Conservation (phyloP, 75 land plant genomes). For the Isoetes taiwanensis region DNA sequence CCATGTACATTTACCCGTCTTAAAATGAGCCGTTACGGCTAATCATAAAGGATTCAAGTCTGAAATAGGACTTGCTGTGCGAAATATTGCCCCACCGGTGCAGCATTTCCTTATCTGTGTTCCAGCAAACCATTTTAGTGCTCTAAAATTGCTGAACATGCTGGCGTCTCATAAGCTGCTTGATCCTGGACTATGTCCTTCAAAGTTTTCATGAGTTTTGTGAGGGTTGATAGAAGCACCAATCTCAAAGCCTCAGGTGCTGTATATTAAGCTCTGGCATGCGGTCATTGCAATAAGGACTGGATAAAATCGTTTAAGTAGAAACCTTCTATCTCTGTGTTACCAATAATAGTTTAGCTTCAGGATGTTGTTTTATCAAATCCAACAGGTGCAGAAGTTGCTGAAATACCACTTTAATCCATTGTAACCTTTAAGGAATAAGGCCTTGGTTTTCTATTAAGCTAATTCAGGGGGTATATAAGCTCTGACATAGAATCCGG, state of each 20-base stretch:
- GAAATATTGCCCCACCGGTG: slow-evolving; percentile 89
- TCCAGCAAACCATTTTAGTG: slow-evolving; percentile 97
- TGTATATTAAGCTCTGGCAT: slow-evolving; percentile 56
- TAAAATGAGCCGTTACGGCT: slow-evolving; percentile 69
- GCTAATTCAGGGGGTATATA: slow-evolving; percentile 80
- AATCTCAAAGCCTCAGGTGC: slow-evolving; percentile 37
- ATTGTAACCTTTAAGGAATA: slow-evolving; percentile 48
- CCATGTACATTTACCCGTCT: slow-evolving; percentile 39
- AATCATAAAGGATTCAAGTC: slow-evolving; percentile 97
- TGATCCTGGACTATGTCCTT: slow-evolving; percentile 28
- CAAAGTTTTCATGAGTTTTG: slow-evolving; percentile 40
- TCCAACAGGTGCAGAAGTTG: slow-evolving; percentile 51
- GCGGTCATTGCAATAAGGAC: slow-evolving; percentile 62
- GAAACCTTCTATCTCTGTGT: slow-evolving; percentile 87
- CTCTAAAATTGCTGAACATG: slow-evolving; percentile 58
- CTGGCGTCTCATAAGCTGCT: slow-evolving; percentile 45
- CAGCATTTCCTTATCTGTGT: slow-evolving; percentile 79
- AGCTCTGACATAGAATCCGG: too few species aligned
- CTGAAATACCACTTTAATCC: slow-evolving; percentile 74
- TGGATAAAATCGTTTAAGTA: slow-evolving; percentile 43
- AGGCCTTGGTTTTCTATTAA: slow-evolving; percentile 28
- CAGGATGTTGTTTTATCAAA: slow-evolving; percentile 44
- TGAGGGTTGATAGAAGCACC: slow-evolving; percentile 80
- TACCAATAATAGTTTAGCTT: slow-evolving; percentile 80
- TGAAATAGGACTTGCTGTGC: slow-evolving; percentile 96